These are phyloP conservation scores for Daldinia eschscholtzii DNA, from an alignment of 2,329 filamentous ascomycete genomes.

Conservation along the genomic window DNA sequence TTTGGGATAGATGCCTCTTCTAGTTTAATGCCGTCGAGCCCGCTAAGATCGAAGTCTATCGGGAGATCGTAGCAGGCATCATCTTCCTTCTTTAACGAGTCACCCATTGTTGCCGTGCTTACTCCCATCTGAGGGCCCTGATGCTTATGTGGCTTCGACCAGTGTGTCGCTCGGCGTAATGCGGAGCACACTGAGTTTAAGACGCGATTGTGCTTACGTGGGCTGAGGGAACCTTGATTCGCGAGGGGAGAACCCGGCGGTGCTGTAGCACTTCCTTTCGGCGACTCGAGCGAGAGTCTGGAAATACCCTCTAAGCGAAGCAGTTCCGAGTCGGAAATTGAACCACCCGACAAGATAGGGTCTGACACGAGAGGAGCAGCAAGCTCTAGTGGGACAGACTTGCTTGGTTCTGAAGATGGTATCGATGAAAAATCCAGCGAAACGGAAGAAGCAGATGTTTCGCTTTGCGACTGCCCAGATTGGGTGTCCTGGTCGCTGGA, in stretches of 20 bases:
- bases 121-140: slow-evolving; percentile 8
- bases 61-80: slow-evolving; percentile 17
- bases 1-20: slow-evolving; percentile 37
- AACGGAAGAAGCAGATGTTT: slow-evolving; percentile 31
- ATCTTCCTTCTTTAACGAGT: slow-evolving; percentile 30
- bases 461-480: slow-evolving; percentile 31
- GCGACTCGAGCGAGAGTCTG: slow-evolving; percentile 52
- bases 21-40: slow-evolving; percentile 34
- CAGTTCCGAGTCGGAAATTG: slow-evolving; percentile 64
- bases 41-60: slow-evolving; percentile 28
- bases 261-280: slow-evolving; percentile 44
- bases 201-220: slow-evolving; percentile 48
- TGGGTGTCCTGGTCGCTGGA: slow-evolving; percentile 43
- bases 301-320: slow-evolving; percentile 61
- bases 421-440: slow-evolving; percentile 31
- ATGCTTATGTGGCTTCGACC: slow-evolving; percentile 39
- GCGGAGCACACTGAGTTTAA: slow-evolving; percentile 49
- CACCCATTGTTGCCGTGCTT: slow-evolving; percentile 28
- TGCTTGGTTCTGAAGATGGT: slow-evolving; percentile 27
- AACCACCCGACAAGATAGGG: slow-evolving; percentile 53
- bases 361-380: slow-evolving; percentile 41
- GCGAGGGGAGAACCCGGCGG: slow-evolving; percentile 46
- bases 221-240: slow-evolving; percentile 47
- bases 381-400: slow-evolving; percentile 35
- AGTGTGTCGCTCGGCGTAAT: slow-evolving; percentile 46